Percentiles rank a stretch among this genome's conserved stretches.
These are phyloP conservation scores for Penicillium brevicompactum DNA, from an alignment of 2,329 filamentous ascomycete species.

Conservation along the genomic window DNA sequence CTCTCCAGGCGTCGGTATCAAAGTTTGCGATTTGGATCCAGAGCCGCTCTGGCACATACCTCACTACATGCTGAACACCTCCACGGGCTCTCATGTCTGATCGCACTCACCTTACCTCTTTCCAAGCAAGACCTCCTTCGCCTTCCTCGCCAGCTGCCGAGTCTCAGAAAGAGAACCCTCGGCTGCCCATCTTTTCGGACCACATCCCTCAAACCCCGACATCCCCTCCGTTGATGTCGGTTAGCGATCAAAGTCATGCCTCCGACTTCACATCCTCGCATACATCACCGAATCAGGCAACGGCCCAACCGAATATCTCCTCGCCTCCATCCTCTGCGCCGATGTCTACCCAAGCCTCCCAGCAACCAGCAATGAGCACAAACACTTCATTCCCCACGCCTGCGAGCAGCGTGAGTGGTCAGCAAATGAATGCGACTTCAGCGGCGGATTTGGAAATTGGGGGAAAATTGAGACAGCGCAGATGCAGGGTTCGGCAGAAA, in stretches of 20 bases:
- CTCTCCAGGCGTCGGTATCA: conserved; percentile 24
- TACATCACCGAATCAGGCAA: conserved; percentile 48
- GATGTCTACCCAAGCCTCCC: conserved; percentile 47
- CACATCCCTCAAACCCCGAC: conserved; percentile 42
- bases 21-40: conserved; percentile 21
- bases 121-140: conserved; percentile 43
- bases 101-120: conserved; percentile 36
- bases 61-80: conserved; percentile 14
- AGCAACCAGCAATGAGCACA: conserved; percentile 42
- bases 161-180: conserved; percentile 39
- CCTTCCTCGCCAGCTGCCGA: conserved; percentile 46
- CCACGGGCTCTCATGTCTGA: conserved; percentile 40
- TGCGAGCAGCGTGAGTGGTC: conserved; percentile 47
- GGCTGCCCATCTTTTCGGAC: conserved; percentile 32
- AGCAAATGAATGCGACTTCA: conserved; percentile 32
- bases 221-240: conserved; percentile 54
- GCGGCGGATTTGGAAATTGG: conserved; percentile 38
- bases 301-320: conserved; percentile 43
- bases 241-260: conserved; percentile 52
- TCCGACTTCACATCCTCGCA: conserved; percentile 48
- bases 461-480: conserved; percentile 33
- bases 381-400: conserved; percentile 49
- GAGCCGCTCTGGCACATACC: conserved; percentile 19
- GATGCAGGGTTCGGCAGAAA: conserved; percentile 24
- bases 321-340: conserved; percentile 45